Base-by-base conservation (phyloP, 1,284 basidiomycete species). In the Cutaneotrichosporon arboriforme region DNA sequence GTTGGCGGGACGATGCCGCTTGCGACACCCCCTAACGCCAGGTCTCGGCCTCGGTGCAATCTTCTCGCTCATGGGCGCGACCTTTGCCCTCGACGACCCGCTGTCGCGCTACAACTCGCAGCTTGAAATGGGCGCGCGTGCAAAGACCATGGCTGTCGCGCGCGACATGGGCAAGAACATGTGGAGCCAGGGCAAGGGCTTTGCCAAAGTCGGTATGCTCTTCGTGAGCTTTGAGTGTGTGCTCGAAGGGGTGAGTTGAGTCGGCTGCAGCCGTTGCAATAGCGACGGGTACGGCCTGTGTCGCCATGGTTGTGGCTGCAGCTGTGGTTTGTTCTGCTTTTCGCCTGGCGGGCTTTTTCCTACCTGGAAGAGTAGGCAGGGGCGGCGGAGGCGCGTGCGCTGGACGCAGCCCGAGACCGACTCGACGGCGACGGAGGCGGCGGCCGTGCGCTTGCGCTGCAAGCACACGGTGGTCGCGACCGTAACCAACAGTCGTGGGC, bases 11-110 rank as follows among this genome's bases (percentile, higher is more conserved):
- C 36, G 5, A 18, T 37, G 13, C 14, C 14, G 36, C 17, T 35
- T 35, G n/a, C 13, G 1, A 31, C 18, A 3, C 13, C 18, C 18
- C 34, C 49, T 57, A 13, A 57, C 55, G 10, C 3, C 52, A 88
- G 94, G 91, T 54, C 85, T 97, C 67, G 92, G 81, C 12, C 81
- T 97, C 45, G 96, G 94, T 59, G 93, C 86, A 26, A 93, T 97
- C 79, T 91, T 98, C 77, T 90, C 90, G 1, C 81, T 98, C 58
- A 94, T 98, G 91, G 90, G 88, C 40, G 81, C 91, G 13, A 91
- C 90, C 31, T 94, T 98, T 69, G 87, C 88, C 22, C 92, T 96
- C 67, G 94, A 97, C 73, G 94, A 97, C 72, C 94, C 94, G 7
- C 77, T 90, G 46, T 80, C 89, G 36, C 83, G 88, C 45, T 79